Evolutionary conservation across 768 basidiomycete species (phyloP), one percentile per base, ranked within the genome.

Genomic region (Tricholoma sp.): DNA sequence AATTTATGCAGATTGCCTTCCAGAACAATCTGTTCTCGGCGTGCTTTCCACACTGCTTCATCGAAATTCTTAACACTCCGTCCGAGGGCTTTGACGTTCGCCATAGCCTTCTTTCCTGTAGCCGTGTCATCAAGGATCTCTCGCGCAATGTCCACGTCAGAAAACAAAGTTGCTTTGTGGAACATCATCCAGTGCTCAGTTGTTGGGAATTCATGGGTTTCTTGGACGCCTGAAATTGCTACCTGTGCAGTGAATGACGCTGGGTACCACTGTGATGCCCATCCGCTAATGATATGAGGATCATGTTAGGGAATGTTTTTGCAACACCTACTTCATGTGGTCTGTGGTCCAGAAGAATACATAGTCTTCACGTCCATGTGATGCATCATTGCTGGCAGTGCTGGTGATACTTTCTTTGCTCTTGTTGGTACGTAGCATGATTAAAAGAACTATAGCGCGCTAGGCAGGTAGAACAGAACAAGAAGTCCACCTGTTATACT

Each of bases 111-210:
- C 34, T 67, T 64, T n/a, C 64, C 66, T 3, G 68, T 68, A 4
- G 68, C 70, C 1, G 57, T 66, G 17, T 75, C 68, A 3, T 57
- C 67, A 20, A 82, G 61, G 11, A 85, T 74, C 54, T 75, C 65
- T 20, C 72, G 65, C 3, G 80, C 78, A 5, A 80, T 65, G 5
- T 62, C 70, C 9, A 53, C 37, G 61, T 85, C 82, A 11, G 65
- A 61, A 69, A 86, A 86, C 2, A 85, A 60, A 4, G 83, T 62
- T 6, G 84, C 83, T 64, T 86, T 85, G 52, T 79, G 77, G 47
- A 49, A 28, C 85, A 85, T 87, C 84, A 86, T 86, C 77, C 78
- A 85, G 60, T 86, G 83, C 66, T 86, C 85, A 0, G 80, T 75
- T 2, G 80, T 78, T 6, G 67, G 68, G 63, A 83, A 83, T 0